Evolutionary conservation across 495 filamentous ascomycete genomes (phyloP).

Genomic region (Podospora pseudoanserina): DNA sequence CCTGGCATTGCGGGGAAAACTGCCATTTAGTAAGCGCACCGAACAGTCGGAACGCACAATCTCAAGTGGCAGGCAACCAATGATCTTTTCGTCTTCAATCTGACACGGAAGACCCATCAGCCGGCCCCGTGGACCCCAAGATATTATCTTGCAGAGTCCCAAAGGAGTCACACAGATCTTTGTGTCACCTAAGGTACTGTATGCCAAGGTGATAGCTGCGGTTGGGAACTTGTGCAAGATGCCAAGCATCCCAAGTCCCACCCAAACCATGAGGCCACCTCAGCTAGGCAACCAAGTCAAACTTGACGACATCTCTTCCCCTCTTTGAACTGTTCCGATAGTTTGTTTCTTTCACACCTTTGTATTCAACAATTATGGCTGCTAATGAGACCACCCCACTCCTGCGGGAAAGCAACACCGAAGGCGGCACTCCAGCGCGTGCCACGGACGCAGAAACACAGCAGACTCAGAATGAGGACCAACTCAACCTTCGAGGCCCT

Average conservation of each 20-base stretch:
- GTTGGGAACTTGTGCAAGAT: not conserved
- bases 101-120: no score
- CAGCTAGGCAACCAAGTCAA: not conserved
- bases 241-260: not conserved
- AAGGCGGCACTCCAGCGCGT: not conserved
- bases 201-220: no score
- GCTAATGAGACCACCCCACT: not conserved
- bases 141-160: no score
- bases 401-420: not conserved
- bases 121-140: no score
- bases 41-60: no score
- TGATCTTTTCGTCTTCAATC: no score
- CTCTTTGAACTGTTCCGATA: not conserved
- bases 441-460: no score
- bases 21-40: no score
- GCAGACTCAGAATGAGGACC: not conserved
- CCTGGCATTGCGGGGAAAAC: no score
- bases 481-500: not conserved
- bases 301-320: not conserved
- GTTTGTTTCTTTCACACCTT: not conserved
- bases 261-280: not conserved
- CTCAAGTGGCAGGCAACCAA: no score
- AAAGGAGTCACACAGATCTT: no score
- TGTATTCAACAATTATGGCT: not conserved
- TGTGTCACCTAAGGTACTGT: no score